These are phyloP conservation scores for Papiliotrema terrestris DNA, from an alignment of 1,284 basidiomycete species.

Conservation along the genomic window DNA sequence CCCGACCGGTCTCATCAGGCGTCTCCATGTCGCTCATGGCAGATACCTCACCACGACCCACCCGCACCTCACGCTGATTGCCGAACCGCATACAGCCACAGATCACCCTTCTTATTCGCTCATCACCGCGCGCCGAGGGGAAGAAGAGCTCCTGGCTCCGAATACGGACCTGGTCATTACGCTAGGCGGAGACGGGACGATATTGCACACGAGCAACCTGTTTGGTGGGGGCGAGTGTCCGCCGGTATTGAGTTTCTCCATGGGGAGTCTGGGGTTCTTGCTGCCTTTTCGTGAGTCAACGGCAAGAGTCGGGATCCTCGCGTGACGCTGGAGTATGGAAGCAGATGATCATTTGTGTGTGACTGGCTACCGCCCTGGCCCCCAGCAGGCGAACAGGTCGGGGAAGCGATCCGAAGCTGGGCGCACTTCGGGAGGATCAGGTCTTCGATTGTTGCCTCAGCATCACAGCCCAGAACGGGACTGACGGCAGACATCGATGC, in stretches of 20 bases:
- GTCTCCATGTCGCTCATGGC: no score
- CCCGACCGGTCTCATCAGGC: no score
- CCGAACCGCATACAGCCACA: constrained; percentile 39
- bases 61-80: constrained; percentile 32
- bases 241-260: constrained; percentile 90
- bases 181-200: constrained; percentile 91
- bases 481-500: constrained; percentile 33
- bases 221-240: constrained; percentile 84
- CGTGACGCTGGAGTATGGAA: not conserved
- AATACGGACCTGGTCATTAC: constrained; percentile 80
- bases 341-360: no score
- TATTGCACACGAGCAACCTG: constrained; percentile 87
- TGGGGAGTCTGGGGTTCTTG: constrained; percentile 92
- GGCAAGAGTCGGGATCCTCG: not conserved
- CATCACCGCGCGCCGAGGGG: constrained; percentile 28
- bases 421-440: no score
- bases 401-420: no score
- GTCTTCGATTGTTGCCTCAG: no score
- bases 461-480: not conserved
- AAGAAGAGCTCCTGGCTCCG: constrained; percentile 21
- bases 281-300: constrained; percentile 87
- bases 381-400: no score
- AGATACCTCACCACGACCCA: constrained; percentile 28
- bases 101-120: constrained; percentile 37
- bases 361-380: no score